These are phyloP conservation scores for Coniochaeta sp. DNA, from an alignment of 2,329 filamentous ascomycete genomes.

Conservation along the genomic window DNA sequence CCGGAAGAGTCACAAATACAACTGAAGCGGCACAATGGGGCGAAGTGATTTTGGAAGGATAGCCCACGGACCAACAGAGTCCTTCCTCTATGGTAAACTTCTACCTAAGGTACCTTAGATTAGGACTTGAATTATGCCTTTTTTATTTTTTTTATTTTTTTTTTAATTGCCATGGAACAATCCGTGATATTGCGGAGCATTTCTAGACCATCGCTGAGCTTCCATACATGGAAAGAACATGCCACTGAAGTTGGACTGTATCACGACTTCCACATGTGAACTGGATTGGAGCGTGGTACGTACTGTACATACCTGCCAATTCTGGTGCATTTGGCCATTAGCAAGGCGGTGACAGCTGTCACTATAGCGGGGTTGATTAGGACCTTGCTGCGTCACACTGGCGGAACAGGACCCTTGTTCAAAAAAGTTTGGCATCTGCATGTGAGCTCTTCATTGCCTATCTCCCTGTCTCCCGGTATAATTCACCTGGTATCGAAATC, in stretches of 20 bases:
- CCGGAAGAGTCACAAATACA: background rate
- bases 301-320: background rate
- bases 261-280: background rate
- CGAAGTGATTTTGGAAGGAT: background rate
- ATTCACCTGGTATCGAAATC: too few relatives aligned
- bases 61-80: background rate
- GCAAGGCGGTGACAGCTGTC: background rate
- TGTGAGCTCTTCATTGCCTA: background rate
- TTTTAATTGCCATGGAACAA: too few relatives aligned
- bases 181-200: too few relatives aligned
- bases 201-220: too few relatives aligned
- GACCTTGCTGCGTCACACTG: background rate
- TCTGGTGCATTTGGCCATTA: background rate
- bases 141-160: too few relatives aligned
- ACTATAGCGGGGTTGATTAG: background rate
- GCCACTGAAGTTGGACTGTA: too few relatives aligned
- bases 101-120: too few relatives aligned
- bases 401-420: background rate
- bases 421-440: constrained; percentile 2
- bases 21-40: background rate
- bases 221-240: too few relatives aligned
- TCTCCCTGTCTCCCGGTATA: background rate
- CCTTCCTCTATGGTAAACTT: too few relatives aligned
- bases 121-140: too few relatives aligned
- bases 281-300: too few relatives aligned